Evolutionary conservation across 371 early-diverging fungal genomes (phyloP), one percentile per base, ranked within the genome.

Genomic region (Sporodiniella umbellata): DNA sequence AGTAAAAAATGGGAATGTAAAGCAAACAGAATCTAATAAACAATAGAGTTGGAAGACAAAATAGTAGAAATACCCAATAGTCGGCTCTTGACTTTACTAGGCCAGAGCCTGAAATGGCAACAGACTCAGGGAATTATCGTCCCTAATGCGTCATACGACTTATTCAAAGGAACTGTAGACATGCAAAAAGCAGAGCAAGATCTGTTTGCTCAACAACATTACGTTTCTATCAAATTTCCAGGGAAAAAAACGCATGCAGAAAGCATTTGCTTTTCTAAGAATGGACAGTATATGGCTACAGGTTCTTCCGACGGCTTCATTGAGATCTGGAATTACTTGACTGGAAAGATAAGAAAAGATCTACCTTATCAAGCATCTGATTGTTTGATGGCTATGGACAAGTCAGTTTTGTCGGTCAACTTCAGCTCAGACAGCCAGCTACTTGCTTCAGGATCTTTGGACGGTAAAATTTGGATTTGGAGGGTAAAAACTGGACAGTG

Each of bases 281-380:
- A 89, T 43, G 93, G 94, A 3, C 85, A 86, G 31, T 85, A 75
- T 31, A 62, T 97, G 8, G 94, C 81, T 3, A 95, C 95, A 10
- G 98, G 98, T 15, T 87, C 89, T 33, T 70, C 80, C 25, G 96
- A 96, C 75, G 98, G 98, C 1, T 89, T 95, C 53, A 88, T 97
- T 45, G 96, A 97, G 65, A 63, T 97, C 12, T 97, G 95, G 95
- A 92, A 95, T 57, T 82, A 83, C 45, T 66, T 84, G 44, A 94
- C 93, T 2, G 95, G 94, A 1, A 96, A 94, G 54, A 69, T 94
- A 15, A 74, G 95, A 18, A 86, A 78, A 48, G 96, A 95, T 62
- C 66, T 97, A 37, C 75, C 78, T 46, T 97, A 95, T 65, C 98
- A 97, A 66, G 85, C 86, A 0, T 87, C 90, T 55, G 62, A 45